These are phyloP conservation scores for Monosporascus ibericus DNA, from an alignment of 2,329 filamentous ascomycete genomes.

Conservation along the genomic window DNA sequence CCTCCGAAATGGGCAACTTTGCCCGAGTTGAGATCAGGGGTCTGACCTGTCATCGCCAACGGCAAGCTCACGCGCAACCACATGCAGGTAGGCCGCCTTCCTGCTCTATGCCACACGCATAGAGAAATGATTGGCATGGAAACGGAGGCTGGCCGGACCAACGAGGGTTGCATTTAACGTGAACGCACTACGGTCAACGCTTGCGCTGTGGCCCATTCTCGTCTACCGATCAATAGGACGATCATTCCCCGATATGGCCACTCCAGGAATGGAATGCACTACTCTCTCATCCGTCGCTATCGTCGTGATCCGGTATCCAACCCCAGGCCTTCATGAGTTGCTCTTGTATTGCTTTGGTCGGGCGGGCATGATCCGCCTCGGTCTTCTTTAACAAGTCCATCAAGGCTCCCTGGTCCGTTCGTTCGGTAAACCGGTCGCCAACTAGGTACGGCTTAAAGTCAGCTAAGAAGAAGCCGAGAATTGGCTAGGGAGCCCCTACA, in stretches of 20 bases:
- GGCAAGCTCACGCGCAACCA: no score
- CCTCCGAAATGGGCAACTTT: neutral
- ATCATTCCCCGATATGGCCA: no score
- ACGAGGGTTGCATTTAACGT: no score
- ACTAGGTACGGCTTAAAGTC: slow-evolving; percentile 16
- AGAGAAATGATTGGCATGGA: no score
- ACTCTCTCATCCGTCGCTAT: slow-evolving; percentile 5
- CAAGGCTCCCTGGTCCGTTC: slow-evolving; percentile 40
- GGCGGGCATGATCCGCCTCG: slow-evolving; percentile 45
- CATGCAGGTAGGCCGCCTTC: no score
- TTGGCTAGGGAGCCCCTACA: slow-evolving; percentile 28
- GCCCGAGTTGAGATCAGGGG: neutral
- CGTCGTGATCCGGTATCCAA: slow-evolving; percentile 27
- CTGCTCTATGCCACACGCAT: no score
- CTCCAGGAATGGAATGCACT: neutral
- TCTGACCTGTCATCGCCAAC: neutral
- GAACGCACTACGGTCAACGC: no score
- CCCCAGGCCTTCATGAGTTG: slow-evolving; percentile 45
- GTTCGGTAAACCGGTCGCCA: slow-evolving; percentile 43
- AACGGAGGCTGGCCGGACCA: no score
- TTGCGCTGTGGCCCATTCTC: no score
- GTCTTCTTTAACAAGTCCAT: slow-evolving; percentile 40
- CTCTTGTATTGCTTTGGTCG: slow-evolving; percentile 40
- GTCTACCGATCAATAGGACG: no score
- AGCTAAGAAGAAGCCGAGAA: slow-evolving; percentile 3